phyloP scores from a whole-genome alignment of 2,329 filamentous ascomycete genomes.

The Aspergillus sojae region DNA sequence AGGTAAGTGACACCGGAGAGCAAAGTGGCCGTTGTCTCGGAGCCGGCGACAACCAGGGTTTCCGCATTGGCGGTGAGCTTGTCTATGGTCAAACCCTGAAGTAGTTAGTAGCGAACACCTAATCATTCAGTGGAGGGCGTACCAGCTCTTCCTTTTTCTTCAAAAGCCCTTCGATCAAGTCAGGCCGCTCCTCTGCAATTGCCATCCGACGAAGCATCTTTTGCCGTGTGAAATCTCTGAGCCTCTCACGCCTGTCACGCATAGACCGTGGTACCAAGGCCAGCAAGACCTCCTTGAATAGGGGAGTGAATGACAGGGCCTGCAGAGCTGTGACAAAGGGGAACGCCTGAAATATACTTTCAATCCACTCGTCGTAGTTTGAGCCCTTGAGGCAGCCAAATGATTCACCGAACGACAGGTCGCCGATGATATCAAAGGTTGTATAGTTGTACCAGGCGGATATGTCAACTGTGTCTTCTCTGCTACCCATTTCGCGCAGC shows the following conservation, averaged over 20 bases:
- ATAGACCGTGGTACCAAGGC: neutral
- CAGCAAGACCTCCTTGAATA: neutral
- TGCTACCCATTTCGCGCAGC: conserved; percentile 7
- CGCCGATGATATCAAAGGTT: conserved; percentile 38
- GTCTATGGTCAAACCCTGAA: conserved; percentile 2
- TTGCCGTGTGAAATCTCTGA: neutral
- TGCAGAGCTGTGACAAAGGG: neutral
- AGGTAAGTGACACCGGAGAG: conserved; percentile 40
- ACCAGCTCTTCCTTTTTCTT: conserved; percentile 5
- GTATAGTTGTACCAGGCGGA: conserved; percentile 35
- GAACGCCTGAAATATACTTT: conserved; percentile 10
- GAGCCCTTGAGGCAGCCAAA: conserved; percentile 35
- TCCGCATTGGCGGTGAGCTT: conserved; percentile 29
- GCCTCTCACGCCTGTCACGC: neutral
- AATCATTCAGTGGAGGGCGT: neutral
- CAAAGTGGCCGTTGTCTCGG: conserved; percentile 45
- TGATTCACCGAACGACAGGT: conserved; percentile 33
- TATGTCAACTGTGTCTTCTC: conserved; percentile 19
- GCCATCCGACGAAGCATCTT: conserved; percentile 4
- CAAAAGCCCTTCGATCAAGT: conserved; percentile 4
- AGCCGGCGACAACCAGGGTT: conserved; percentile 39
- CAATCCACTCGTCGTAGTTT: conserved; percentile 10
- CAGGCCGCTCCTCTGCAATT: neutral
- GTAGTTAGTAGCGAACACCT: neutral
- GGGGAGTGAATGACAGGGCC: neutral